Percentiles rank a stretch among this genome's conserved stretches.
Conservation (phyloP, 106 monocot species). For the Platanthera guangdongensis region DNA sequence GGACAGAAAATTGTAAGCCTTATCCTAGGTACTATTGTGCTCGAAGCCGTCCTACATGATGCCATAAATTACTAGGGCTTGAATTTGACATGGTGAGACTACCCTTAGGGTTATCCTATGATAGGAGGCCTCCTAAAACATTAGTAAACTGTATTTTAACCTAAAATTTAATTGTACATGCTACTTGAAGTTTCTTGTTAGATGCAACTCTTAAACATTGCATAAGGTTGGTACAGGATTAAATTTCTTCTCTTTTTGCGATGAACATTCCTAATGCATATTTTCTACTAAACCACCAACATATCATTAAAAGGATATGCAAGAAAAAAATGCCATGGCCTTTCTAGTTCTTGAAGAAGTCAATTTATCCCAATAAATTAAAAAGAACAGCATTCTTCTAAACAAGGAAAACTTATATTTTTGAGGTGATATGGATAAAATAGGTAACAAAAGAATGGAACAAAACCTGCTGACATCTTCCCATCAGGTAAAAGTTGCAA, state of each 20-base stretch:
- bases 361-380: background rate
- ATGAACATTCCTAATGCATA: background rate
- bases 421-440: background rate
- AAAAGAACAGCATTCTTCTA: background rate
- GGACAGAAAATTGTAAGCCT: too few relatives aligned
- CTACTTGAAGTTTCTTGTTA: background rate
- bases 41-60: too few relatives aligned
- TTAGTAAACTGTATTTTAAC: background rate
- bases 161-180: background rate
- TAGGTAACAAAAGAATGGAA: background rate
- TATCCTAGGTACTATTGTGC: too few relatives aligned
- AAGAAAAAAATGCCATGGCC: background rate
- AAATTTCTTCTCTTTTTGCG: background rate
- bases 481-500: slow-evolving; percentile 67
- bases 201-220: background rate
- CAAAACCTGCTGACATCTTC: slow-evolving; percentile 80
- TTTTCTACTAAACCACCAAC: background rate
- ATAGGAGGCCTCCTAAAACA: too few relatives aligned
- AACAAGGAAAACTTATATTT: background rate
- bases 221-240: background rate
- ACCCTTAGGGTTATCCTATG: too few relatives aligned
- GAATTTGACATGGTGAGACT: too few relatives aligned
- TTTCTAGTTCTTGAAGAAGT: background rate
- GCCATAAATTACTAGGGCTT: too few relatives aligned
- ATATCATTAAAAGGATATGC: background rate